Percentiles rank a stretch among this genome's conserved stretches.
phyloP scores from a whole-genome alignment of 768 basidiomycete genomes.

The Amylocystis lapponica region DNA sequence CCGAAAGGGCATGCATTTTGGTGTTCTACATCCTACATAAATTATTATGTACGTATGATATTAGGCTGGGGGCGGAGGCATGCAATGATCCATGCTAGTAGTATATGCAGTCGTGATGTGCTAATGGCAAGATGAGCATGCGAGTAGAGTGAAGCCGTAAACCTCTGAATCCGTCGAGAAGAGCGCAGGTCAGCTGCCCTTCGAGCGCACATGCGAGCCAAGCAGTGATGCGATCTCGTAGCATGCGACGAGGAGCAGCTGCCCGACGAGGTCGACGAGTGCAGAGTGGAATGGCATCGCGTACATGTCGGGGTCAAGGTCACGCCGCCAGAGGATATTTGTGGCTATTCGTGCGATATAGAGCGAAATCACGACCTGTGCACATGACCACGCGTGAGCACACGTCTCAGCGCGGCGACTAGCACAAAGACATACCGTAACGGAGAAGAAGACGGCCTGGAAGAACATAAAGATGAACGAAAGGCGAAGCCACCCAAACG shows the following conservation, averaged over 20 bases:
- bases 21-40: too few species aligned
- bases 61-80: too few species aligned
- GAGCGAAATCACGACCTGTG: constrained; percentile 68
- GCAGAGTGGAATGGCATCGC: constrained; percentile 92
- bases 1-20: too few species aligned
- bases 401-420: not conserved
- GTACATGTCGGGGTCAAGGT: constrained; percentile 86
- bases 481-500: constrained; percentile 74
- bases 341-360: constrained; percentile 62
- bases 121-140: too few species aligned
- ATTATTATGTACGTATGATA: too few species aligned
- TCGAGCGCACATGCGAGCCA: constrained; percentile 30
- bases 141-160: too few species aligned
- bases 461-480: constrained; percentile 63
- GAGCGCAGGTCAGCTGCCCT: too few species aligned
- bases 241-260: constrained; percentile 71
- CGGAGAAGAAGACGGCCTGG: constrained; percentile 66
- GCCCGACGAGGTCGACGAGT: constrained; percentile 79
- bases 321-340: constrained; percentile 68
- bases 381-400: not conserved
- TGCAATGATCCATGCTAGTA: too few species aligned
- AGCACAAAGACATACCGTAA: constrained; percentile 51
- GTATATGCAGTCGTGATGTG: too few species aligned
- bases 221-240: constrained; percentile 57
- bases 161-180: too few species aligned